Evolutionary conservation across 129 eudicot genomes (phyloP).

Genomic region (Flaveria sonorensis): DNA sequence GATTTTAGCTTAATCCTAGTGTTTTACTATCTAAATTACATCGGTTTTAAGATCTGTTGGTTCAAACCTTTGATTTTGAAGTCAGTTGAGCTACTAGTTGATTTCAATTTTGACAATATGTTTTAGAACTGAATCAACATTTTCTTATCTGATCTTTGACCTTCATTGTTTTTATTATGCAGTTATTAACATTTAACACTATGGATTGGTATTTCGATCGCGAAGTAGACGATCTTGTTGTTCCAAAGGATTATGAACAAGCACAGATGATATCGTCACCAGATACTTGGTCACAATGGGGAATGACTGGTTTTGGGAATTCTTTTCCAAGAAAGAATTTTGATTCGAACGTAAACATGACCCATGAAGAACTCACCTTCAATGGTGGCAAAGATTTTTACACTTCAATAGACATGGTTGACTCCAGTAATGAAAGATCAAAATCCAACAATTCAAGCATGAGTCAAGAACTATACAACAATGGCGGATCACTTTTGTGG

Average conservation of each 20-base stretch:
- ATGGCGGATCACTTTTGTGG: conserved; percentile 38
- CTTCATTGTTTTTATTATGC: not conserved
- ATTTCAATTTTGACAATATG: not conserved
- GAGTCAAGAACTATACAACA: conserved; percentile 40
- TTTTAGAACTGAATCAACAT: not conserved
- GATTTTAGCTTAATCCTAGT: conserved; percentile 1
- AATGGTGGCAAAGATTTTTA: conserved; percentile 40
- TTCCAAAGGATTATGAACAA: conserved; percentile 53
- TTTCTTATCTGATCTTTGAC: conserved; percentile 8
- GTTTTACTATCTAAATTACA: not conserved
- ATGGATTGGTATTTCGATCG: conserved; percentile 70
- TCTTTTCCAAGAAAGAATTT: conserved; percentile 36
- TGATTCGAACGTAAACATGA: conserved; percentile 21
- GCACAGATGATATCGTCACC: conserved; percentile 54
- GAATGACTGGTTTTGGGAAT: conserved; percentile 32
- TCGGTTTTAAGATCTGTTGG: conserved; percentile 21
- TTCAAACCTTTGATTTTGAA: not conserved
- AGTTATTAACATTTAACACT: conserved; percentile 1
- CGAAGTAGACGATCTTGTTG: conserved; percentile 56
- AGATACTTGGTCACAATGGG: conserved; percentile 60
- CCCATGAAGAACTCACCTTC: conserved; percentile 33
- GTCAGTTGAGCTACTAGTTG: not conserved
- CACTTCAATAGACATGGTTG: conserved; percentile 37
- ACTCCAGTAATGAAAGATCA: conserved; percentile 26
- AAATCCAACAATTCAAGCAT: conserved; percentile 41